Evolutionary conservation across 2,329 filamentous ascomycete species (phyloP), one percentile per base, ranked within the genome.

Genomic region (Fragosphaeria purpurea): DNA sequence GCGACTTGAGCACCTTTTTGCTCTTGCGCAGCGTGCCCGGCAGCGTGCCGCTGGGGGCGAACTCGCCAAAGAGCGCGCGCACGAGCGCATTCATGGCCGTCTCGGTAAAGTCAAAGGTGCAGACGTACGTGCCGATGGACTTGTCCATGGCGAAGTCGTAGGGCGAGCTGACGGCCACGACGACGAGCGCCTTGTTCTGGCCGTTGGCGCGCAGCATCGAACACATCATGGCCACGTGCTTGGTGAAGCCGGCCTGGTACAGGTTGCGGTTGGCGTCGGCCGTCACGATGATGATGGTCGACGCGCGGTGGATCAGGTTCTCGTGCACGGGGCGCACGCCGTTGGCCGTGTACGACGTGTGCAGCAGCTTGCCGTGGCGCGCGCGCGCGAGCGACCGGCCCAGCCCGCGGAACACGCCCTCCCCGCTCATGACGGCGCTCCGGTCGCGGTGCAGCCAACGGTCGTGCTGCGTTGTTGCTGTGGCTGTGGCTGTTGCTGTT

Each of bases 81-180:
- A 94, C 88, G 5, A 95, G 71, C 1, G 89, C 87, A 54, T 85
- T 83, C 70, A 96, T 80, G 13, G 91, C 89, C 7, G 86, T 91
- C 60, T 96, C 91, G 0, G 91, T 96, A 61, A 95, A 96, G 68
- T 96, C 90, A 65, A 94, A 96, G 0, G 90, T 95, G 70, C 91
- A 96, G 41, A 97, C 77, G 60, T 96, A 96, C 1, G 90, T 95
- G 6, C 87, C 86, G 41, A 97, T 91, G 1, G 82, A 82, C 56
- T 85, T 85, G 61, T 97, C 91, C 78, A 91, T 89, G 43, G 88
- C 89, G 64, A 97, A 97, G 65, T 97, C 91, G 65, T 96, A 97
- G 0, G 91, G 91, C 1, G 90, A 96, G 67, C 89, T 95, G 58
- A 95, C 90, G 1, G 91, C 86, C 7, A 96, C 85, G 4, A 96